Evolutionary conservation across 2,329 filamentous ascomycete species (phyloP).

Genomic region (Phialophora macrospora): DNA sequence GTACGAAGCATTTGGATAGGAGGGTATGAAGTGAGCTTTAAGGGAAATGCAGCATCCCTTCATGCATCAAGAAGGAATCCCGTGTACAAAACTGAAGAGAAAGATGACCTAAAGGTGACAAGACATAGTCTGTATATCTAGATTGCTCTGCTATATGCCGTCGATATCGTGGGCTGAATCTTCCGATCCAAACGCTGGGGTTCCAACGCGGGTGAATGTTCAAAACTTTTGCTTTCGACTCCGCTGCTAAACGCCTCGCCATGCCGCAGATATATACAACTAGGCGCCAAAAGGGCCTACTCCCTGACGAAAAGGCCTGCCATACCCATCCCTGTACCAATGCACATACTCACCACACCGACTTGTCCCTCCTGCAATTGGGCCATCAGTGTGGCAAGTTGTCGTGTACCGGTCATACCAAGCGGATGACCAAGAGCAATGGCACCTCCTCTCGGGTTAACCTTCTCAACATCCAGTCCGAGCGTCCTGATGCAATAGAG

Average conservation of each 20-base stretch:
- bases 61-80: background rate
- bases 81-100: background rate
- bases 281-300: constrained; percentile 44
- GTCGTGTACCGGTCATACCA: constrained; percentile 82
- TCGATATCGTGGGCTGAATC: background rate
- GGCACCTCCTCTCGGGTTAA: constrained; percentile 91
- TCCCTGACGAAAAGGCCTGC: constrained; percentile 70
- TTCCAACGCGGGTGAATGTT: background rate
- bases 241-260: background rate
- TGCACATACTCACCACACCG: constrained; percentile 90
- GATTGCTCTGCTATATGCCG: background rate
- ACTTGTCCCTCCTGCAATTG: constrained; percentile 72
- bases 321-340: constrained; percentile 81
- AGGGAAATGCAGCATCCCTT: background rate
- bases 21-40: background rate
- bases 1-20: background rate
- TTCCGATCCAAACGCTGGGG: background rate
- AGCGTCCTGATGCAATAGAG: constrained; percentile 71
- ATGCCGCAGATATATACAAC: background rate
- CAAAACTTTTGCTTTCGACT: background rate
- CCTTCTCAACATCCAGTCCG: constrained; percentile 64
- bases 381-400: constrained; percentile 75
- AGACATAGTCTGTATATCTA: background rate
- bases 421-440: constrained; percentile 94
- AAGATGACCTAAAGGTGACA: background rate